phyloP scores from a whole-genome alignment of 2,329 filamentous ascomycete species.

The Colletotrichum karsti region DNA sequence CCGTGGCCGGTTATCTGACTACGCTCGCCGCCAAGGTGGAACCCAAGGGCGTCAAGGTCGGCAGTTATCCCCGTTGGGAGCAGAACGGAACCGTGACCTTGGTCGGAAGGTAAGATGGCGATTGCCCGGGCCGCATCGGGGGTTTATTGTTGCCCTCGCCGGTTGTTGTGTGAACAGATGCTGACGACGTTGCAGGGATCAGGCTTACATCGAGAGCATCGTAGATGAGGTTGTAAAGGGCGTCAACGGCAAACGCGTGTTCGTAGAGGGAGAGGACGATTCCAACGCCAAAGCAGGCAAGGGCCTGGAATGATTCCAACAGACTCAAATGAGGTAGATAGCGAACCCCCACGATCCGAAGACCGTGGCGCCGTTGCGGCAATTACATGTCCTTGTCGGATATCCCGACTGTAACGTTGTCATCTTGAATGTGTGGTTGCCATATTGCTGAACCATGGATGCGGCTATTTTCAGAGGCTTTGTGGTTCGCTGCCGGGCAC shows the following conservation, averaged over 20 bases:
- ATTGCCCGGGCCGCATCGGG: background rate
- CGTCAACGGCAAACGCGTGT: slow-evolving; percentile 76
- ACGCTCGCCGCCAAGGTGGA: slow-evolving; percentile 79
- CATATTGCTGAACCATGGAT: background rate
- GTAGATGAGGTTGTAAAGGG: slow-evolving; percentile 80
- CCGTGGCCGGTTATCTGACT: slow-evolving; percentile 83
- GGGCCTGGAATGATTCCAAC: background rate
- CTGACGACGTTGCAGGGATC: slow-evolving; percentile 62
- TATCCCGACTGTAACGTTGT: background rate
- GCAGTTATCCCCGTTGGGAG: slow-evolving; percentile 93
- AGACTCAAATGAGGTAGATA: slow-evolving; percentile 12
- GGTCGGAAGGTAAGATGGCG: slow-evolving; percentile 65
- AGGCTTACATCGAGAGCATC: slow-evolving; percentile 79
- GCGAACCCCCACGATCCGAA: slow-evolving; percentile 1
- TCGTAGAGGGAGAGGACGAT: slow-evolving; percentile 77
- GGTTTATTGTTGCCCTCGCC: background rate
- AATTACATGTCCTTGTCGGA: background rate
- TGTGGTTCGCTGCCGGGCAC: background rate
- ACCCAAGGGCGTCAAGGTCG: slow-evolving; percentile 85
- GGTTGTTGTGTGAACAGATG: background rate
- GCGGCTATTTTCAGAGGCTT: background rate
- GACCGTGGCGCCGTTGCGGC: background rate
- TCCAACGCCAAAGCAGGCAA: background rate
- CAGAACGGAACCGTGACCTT: slow-evolving; percentile 93
- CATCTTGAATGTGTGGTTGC: slow-evolving; percentile 3